Evolutionary conservation across 208 protist species (phyloP).

Genomic region (Wallacemonas collosoma): DNA sequence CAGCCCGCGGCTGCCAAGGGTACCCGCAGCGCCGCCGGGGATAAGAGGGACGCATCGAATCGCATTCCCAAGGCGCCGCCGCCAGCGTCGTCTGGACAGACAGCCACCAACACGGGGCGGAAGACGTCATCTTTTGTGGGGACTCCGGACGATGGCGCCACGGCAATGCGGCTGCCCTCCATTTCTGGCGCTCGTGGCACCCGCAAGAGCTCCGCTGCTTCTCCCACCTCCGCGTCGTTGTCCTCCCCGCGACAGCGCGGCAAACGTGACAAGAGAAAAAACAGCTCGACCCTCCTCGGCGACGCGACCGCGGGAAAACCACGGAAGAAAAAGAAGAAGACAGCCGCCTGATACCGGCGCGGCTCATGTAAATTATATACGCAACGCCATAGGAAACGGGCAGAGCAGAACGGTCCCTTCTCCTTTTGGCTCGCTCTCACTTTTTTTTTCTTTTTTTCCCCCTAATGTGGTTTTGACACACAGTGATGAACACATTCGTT

Average conservation of each 20-base stretch:
- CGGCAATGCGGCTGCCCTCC: constrained; percentile 9
- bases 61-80: background rate
- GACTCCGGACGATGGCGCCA: background rate
- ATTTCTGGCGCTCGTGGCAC: background rate
- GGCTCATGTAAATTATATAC: too few relatives aligned
- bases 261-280: background rate
- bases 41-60: background rate
- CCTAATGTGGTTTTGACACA: too few relatives aligned
- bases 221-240: background rate
- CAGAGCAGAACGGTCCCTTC: too few relatives aligned
- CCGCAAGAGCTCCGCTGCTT: background rate
- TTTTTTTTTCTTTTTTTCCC: too few relatives aligned
- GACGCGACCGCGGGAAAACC: constrained; percentile 1
- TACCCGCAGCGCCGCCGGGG: background rate
- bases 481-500: too few relatives aligned
- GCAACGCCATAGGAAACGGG: too few relatives aligned
- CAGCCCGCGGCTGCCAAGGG: too few relatives aligned
- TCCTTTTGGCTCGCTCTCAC: too few relatives aligned
- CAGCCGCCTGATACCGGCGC: background rate
- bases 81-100: background rate
- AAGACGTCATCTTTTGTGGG: constrained; percentile 3
- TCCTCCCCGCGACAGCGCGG: background rate
- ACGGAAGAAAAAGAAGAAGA: constrained; percentile 5
- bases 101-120: constrained; percentile 8
- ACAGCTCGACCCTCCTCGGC: constrained; percentile 1